phyloP scores from a whole-genome alignment of 106 monocot genomes.

The Allium fistulosum region DNA sequence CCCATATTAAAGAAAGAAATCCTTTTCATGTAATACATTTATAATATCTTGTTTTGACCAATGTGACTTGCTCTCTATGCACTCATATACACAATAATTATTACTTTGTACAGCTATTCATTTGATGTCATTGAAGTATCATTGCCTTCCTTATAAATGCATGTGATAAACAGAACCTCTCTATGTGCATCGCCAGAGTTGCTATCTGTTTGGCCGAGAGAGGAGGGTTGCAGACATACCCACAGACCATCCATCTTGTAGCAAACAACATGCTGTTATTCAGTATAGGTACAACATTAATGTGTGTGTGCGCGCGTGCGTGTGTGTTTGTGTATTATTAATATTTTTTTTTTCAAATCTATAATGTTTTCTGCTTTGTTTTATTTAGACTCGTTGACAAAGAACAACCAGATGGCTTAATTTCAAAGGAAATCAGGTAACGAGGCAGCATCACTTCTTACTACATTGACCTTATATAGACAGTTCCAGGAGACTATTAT shows the following conservation, averaged over 20 bases:
- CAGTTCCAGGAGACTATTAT: too few species aligned
- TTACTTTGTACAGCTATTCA: too few species aligned
- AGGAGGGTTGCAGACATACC: slow-evolving; percentile 93
- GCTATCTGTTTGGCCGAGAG: slow-evolving; percentile 94
- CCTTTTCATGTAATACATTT: too few species aligned
- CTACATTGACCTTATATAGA: too few species aligned
- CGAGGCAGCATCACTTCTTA: not conserved
- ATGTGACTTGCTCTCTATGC: too few species aligned
- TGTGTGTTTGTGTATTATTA: not conserved
- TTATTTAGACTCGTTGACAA: slow-evolving; percentile 64
- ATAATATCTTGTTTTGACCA: too few species aligned
- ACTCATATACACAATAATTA: not conserved
- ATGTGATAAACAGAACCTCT: slow-evolving; percentile 62
- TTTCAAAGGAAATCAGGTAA: slow-evolving; percentile 78
- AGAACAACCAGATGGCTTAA: slow-evolving; percentile 70
- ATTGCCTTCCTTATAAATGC: not conserved
- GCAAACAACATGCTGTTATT: slow-evolving; percentile 96
- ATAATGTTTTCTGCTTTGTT: slow-evolving; percentile 9
- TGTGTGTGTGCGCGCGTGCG: too few species aligned
- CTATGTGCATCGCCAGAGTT: slow-evolving; percentile 84
- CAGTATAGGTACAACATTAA: slow-evolving; percentile 67
- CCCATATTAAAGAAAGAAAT: too few species aligned
- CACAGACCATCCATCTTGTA: slow-evolving; percentile 97
- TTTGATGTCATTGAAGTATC: too few species aligned
- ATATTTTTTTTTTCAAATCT: not conserved